Evolutionary conservation across 129 eudicot genomes (phyloP), one percentile per base, ranked within the genome.

Genomic region (Solidago caesia): DNA sequence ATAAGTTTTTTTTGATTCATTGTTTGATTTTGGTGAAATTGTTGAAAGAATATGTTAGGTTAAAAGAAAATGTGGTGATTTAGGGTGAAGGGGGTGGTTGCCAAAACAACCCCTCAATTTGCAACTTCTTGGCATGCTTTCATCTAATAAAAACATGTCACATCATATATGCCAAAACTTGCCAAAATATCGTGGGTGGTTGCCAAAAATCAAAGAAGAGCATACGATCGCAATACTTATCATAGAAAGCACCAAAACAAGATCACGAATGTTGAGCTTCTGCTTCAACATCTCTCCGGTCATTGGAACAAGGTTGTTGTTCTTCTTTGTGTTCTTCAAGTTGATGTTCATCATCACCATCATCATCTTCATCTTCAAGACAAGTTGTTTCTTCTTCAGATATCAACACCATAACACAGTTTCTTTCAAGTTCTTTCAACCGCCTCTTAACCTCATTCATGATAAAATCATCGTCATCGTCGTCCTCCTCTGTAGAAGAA

Each of bases 381-480:
- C 89, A 78, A 7, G 91, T 58, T 76, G 87, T 48, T 80, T 87
- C 97, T 58, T 79, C 82, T 78, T 94, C 99, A 11, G 99, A 97
- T 65, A 94, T 94, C 59, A 94, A 78, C 59, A 88, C 96, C 99
- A 94, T 94, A 75, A 90, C 91, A 60, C 96, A 88, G 82, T 94
- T 94, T 64, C 96, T 85, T 78, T 90, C 78, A 27, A 94, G 87
- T 16, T 94, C 97, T 67, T 91, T 94, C 68, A 94, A 53, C 87
- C 97, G 82, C 75, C 94, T 83, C 84, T 88, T 94, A 1, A 90
- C 99, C 85, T 94, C 99, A 70, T 91, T 84, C 49, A 89, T 83
- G n/a, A 94, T 90, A 61, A 94, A 94, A 82, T 94, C 99, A 60
- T 93, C 98, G 73, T 94, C 98, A 5, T 93, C 21, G 21, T 21